Percentiles rank a stretch among this genome's conserved stretches.
phyloP scores from a whole-genome alignment of 2,329 filamentous ascomycete genomes.

The Hypocrella siamensis region DNA sequence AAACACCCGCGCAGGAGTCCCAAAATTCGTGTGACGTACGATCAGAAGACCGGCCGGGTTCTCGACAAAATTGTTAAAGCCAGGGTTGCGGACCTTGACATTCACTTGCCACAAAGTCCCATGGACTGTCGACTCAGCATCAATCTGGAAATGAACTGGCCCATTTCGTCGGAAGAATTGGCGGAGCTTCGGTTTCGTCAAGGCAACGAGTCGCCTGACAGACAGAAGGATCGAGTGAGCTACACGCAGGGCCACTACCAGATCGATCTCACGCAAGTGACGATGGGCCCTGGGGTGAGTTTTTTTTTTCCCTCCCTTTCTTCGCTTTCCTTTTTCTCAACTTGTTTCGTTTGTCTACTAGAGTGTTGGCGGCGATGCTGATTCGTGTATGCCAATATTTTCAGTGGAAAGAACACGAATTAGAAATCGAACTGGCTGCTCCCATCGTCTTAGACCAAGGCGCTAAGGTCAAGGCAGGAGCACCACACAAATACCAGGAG shows the following conservation, averaged over 20 bases:
- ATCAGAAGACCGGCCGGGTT: conserved; percentile 54
- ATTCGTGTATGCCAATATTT: too few relatives aligned
- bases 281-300: conserved; percentile 28
- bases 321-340: not conserved
- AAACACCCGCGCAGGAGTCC: conserved; percentile 27
- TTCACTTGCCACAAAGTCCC: conserved; percentile 59
- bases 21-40: conserved; percentile 50
- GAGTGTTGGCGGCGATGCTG: conserved; percentile 1
- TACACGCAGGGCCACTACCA: conserved; percentile 82
- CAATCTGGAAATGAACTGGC: conserved; percentile 83
- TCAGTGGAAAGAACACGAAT: conserved; percentile 72
- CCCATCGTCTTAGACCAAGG: conserved; percentile 51
- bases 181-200: conserved; percentile 21
- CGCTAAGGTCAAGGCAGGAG: conserved; percentile 30
- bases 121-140: conserved; percentile 91
- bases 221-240: conserved; percentile 80
- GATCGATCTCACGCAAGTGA: conserved; percentile 86
- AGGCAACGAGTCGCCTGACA: conserved; percentile 34
- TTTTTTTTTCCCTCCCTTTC: not conserved
- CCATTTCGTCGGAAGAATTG: conserved; percentile 48
- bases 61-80: conserved; percentile 82
- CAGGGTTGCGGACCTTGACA: conserved; percentile 73
- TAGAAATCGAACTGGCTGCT: conserved; percentile 63
- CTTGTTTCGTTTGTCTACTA: too few relatives aligned
- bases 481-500: conserved; percentile 45